Conservation (phyloP, 306 rosid species). For the Sechiopsis laciniata region DNA sequence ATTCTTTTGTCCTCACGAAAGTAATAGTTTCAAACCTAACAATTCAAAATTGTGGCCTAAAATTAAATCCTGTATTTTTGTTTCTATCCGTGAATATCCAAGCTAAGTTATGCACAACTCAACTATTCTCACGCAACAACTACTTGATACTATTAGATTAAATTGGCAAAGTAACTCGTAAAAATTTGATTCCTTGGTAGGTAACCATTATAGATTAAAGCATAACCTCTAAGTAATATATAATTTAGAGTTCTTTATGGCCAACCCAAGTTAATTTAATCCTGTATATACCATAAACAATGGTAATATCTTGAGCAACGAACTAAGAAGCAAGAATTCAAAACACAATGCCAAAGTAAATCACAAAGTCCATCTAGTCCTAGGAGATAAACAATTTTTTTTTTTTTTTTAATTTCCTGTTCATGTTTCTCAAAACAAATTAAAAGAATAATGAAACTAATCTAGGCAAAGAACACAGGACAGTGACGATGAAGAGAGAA, state of each 20-base stretch:
- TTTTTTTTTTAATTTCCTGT: neutral
- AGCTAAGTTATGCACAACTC: too few relatives aligned
- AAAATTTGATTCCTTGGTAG: too few relatives aligned
- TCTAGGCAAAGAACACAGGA: neutral
- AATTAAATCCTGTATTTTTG: neutral
- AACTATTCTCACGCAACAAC: too few relatives aligned
- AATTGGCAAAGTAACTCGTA: too few relatives aligned
- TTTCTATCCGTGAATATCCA: too few relatives aligned
- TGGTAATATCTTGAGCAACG: neutral
- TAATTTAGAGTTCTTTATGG: too few relatives aligned
- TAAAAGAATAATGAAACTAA: neutral
- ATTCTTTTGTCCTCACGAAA: constrained; percentile 59
- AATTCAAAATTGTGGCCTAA: constrained; percentile 26
- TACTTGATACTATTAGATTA: too few relatives aligned
- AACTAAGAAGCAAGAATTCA: constrained; percentile 1
- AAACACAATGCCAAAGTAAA: constrained; percentile 1
- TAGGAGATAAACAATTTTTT: neutral
- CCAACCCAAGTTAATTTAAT: neutral
- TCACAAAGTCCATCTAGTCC: neutral
- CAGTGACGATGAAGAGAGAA: neutral
- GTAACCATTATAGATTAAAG: too few relatives aligned
- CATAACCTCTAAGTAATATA: too few relatives aligned
- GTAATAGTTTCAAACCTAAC: constrained; percentile 61
- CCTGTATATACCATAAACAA: neutral
- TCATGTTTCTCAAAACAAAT: neutral